Base-by-base conservation (phyloP, 116 monocot species). In the Trichopus zeylanicus region DNA sequence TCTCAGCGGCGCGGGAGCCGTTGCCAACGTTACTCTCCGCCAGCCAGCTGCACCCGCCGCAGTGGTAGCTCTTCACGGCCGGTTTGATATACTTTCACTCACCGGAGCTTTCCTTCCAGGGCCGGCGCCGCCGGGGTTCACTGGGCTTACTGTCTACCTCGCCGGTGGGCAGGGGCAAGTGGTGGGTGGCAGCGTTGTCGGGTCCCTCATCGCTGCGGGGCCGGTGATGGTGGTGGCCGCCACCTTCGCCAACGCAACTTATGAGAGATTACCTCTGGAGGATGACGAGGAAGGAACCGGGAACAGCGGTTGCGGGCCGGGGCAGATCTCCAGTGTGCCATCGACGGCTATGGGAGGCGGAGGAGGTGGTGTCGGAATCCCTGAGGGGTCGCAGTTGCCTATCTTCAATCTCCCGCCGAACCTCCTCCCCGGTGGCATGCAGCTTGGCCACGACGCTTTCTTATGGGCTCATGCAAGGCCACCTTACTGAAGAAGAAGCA, bases 151-250 rank as follows among this genome's bases (percentile, higher is more conserved):
- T 5, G 75, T 84, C 2, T 79, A 84, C 66, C 62, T 78, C 6
- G 64, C 79, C 19, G 79, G 71, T 18, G 72, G 79, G 16, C 71
- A 72, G 58, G 71, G 79, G 26, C 79, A 75, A 35, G 69, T 78
- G 15, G 53, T 78, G 3, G 78, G 79, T 19, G 84, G 84, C 27
- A 72, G 59, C 38, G 84, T 84, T 5, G 71, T 79, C 1, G 84
- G 84, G n/a, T 27, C 66, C 6, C 65, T 84, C 29, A 59, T 70
- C 15, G 84, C 84, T 0, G 65, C 84, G 0, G 84, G 84, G 15
- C 79, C 78, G 0, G 79, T 79, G 34, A 79, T 84, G 72, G 84
- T 84, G 12, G 56, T 84, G 0, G 84, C 84, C 8, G 75, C 84
- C 5, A 84, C 79, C 22, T 84, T 84, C 53, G 33, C 72, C 3